Conservation (phyloP, 805 yeast genomes). For the Sugiyamaella americana region DNA sequence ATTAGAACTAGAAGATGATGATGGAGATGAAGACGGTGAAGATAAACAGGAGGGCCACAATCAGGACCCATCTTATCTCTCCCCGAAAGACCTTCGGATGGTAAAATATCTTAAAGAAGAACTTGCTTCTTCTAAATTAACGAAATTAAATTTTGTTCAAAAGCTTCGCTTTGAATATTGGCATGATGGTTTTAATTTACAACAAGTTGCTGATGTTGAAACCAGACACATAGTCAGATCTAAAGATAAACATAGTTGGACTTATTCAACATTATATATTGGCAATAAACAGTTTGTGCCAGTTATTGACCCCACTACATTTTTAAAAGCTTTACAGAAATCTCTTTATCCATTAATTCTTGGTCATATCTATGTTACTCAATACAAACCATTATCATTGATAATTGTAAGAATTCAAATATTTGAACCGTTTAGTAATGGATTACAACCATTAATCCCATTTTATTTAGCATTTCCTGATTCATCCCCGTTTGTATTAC, state of each 20-base stretch:
- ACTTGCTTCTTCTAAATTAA: slow-evolving; percentile 2
- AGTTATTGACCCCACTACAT: slow-evolving; percentile 43
- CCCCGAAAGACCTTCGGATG: slow-evolving; percentile 3
- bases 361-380: slow-evolving; percentile 54
- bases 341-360: slow-evolving; percentile 34
- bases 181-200: slow-evolving; percentile 50
- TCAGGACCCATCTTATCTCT: not conserved
- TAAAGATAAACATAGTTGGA: slow-evolving; percentile 32
- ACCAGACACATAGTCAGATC: slow-evolving; percentile 55
- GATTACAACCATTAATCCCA: slow-evolving; percentile 46
- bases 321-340: slow-evolving; percentile 43
- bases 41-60: slow-evolving; percentile 1
- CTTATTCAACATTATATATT: slow-evolving; percentile 27
- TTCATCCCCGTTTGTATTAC: slow-evolving; percentile 62
- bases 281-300: slow-evolving; percentile 30
- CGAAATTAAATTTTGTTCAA: slow-evolving; percentile 32
- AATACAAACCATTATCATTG: slow-evolving; percentile 58
- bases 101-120: slow-evolving; percentile 9
- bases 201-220: slow-evolving; percentile 68
- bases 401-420: slow-evolving; percentile 60
- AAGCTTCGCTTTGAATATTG: slow-evolving; percentile 46
- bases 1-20: slow-evolving; percentile 22
- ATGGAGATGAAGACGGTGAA: slow-evolving; percentile 1
- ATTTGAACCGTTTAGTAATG: slow-evolving; percentile 41
- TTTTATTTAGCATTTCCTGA: slow-evolving; percentile 61